phyloP scores from a whole-genome alignment of 129 eudicot species.

The Dittrichia graveolens region DNA sequence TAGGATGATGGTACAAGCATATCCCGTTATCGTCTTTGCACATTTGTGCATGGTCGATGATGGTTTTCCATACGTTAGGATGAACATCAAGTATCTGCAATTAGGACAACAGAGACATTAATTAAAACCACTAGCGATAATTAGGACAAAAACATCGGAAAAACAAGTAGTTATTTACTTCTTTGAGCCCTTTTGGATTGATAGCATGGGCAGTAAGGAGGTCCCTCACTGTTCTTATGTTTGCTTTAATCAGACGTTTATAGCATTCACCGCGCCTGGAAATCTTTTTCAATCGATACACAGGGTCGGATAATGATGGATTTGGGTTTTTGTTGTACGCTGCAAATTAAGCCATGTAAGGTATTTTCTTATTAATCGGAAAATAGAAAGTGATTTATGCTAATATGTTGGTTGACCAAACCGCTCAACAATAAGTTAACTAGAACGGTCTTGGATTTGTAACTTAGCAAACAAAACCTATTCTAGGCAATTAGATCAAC shows the following conservation, averaged over 20 bases:
- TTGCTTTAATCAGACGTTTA: constrained; percentile 9
- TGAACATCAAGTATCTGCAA: constrained; percentile 30
- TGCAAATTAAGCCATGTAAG: constrained; percentile 21
- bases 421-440: neutral
- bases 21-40: constrained; percentile 32
- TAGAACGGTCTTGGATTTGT: neutral
- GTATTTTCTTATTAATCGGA: neutral
- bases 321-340: constrained; percentile 22
- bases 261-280: neutral
- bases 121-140: neutral
- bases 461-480: constrained; percentile 5
- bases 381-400: neutral
- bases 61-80: constrained; percentile 22
- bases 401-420: neutral
- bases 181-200: constrained; percentile 35
- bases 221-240: constrained; percentile 38
- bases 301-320: constrained; percentile 28
- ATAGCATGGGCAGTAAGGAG: constrained; percentile 29
- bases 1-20: constrained; percentile 29
- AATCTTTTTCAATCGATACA: constrained; percentile 22
- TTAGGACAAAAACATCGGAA: neutral
- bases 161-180: constrained; percentile 26
- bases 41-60: constrained; percentile 31
- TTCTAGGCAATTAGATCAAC: neutral
- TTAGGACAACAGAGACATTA: constrained; percentile 6